A percentile compares a stretch with the other conserved stretches of the same genome.
Evolutionary conservation across 352 stramenopile genomes (phyloP).

Genomic region (Phytopythium aichiense): DNA sequence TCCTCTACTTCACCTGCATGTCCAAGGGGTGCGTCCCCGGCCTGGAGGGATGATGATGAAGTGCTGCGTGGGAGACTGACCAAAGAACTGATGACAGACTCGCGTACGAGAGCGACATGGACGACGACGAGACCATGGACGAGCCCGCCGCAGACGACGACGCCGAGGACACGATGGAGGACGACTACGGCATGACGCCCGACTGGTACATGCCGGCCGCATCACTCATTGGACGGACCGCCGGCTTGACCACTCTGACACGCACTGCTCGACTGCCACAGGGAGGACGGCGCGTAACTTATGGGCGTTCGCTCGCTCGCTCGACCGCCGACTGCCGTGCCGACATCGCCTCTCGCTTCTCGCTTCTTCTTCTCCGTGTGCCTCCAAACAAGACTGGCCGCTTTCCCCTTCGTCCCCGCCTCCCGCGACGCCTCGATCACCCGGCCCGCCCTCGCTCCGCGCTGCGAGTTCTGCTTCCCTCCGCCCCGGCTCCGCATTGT

Average conservation of each 20-base stretch:
- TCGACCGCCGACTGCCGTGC: neutral
- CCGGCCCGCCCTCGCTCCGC: neutral
- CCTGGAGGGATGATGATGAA: no score
- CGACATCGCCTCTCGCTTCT: neutral
- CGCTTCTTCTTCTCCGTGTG: neutral
- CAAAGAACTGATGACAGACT: slow-evolving; percentile 17
- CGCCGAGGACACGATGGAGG: slow-evolving; percentile 69
- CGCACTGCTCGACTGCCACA: slow-evolving; percentile 6
- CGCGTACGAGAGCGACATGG: slow-evolving; percentile 60
- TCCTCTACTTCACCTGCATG: slow-evolving; percentile 93
- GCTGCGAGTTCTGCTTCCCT: neutral
- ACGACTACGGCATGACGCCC: slow-evolving; percentile 84
- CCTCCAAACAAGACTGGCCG: slow-evolving; percentile 5
- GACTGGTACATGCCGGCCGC: slow-evolving; percentile 51
- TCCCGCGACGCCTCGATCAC: slow-evolving; percentile 1
- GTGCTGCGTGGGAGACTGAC: neutral
- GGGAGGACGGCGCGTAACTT: slow-evolving; percentile 58
- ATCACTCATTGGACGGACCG: neutral
- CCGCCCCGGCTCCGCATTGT: neutral
- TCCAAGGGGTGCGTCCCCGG: slow-evolving; percentile 54
- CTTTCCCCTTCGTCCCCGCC: slow-evolving; percentile 3
- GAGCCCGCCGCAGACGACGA: slow-evolving; percentile 68
- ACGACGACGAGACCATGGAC: slow-evolving; percentile 83
- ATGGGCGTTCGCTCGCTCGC: slow-evolving; percentile 1
- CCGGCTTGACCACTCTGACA: no score